phyloP scores from a whole-genome alignment of 352 stramenopile species.

The Pythium scleroteichum region DNA sequence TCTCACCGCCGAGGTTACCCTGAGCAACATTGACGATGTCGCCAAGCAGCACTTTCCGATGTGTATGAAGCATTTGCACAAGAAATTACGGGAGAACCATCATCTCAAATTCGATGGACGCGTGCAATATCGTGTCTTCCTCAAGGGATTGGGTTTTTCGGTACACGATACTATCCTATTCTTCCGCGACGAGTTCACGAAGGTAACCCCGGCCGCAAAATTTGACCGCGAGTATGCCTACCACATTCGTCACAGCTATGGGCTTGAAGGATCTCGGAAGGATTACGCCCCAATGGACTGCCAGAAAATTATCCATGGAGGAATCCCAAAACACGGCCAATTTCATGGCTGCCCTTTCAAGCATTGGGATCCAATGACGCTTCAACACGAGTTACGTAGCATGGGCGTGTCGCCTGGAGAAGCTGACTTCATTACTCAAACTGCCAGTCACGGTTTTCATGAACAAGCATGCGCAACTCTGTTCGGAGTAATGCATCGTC shows the following conservation, averaged over 20 bases:
- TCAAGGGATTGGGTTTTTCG: constrained; percentile 80
- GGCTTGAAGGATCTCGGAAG: constrained; percentile 71
- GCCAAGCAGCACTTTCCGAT: constrained; percentile 68
- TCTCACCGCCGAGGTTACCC: constrained; percentile 40
- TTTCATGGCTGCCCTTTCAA: constrained; percentile 85
- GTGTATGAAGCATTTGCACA: constrained; percentile 78
- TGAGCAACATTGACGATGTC: constrained; percentile 71
- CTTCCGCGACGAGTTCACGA: constrained; percentile 74
- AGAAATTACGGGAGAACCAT: constrained; percentile 68
- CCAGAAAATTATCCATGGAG: constrained; percentile 49
- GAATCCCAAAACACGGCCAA: constrained; percentile 55
- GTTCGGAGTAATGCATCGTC: constrained; percentile 47
- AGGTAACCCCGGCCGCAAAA: constrained; percentile 48
- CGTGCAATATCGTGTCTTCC: constrained; percentile 82
- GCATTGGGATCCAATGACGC: constrained; percentile 54
- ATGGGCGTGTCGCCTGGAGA: constrained; percentile 25
- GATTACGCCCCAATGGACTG: constrained; percentile 70
- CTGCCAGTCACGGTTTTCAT: constrained; percentile 35
- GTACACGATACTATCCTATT: constrained; percentile 78
- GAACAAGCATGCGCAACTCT: constrained; percentile 49
- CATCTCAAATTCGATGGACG: constrained; percentile 88
- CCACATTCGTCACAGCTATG: constrained; percentile 87
- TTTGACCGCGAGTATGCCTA: constrained; percentile 89
- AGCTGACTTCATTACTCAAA: constrained; percentile 34
- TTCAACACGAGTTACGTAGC: constrained; percentile 47